Evolutionary conservation across 805 yeast genomes (phyloP), one percentile per base, ranked within the genome.

Genomic region (Saturnispora ahearnii): DNA sequence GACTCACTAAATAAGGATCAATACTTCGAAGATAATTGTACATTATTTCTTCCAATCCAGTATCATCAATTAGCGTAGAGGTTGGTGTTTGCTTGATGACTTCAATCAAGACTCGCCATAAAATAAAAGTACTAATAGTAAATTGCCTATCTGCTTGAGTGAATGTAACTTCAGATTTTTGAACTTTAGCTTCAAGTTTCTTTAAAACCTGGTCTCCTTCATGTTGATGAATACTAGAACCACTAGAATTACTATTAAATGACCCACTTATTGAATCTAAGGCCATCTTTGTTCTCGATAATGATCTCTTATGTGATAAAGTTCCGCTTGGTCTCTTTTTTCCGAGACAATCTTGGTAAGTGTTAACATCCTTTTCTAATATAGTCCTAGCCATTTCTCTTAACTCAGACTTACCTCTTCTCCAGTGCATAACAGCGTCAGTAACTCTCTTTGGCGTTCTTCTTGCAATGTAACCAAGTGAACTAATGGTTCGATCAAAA

Each of bases 371-470:
- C 49, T 63, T 71, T 46, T 77, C 81, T 13, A 75, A 72, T 38
- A 73, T 74, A 18, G 78, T 72, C 4, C 81, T 74, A 1, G 84
- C 80, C 65, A 76, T 70, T 29, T 79, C 77, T 2, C 95, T 87
- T 3, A 85, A 82, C 58, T 91, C 98, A 12, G 95, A 82, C 64
- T 93, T 93, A 2, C 91, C 80, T 63, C 91, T 87, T 53, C 98
- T 76, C 99, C 99, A 93, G 62, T 87, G 90, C 98, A 93, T 90
- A 52, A 93, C 96, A 6, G 96, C 88, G 64, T 93, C 99, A 32
- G 95, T 89, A 1, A 93, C 96, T 0, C 96, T 96, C 61, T 88
- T 90, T 0, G 98, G 97, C 56, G 88, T 87, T 26, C 83, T 74
- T 50, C 88, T 76, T 1, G 99, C 95, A 36, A 93, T 87, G 62